phyloP scores from a whole-genome alignment of 768 basidiomycete species.

The Albatrellus ellisii region DNA sequence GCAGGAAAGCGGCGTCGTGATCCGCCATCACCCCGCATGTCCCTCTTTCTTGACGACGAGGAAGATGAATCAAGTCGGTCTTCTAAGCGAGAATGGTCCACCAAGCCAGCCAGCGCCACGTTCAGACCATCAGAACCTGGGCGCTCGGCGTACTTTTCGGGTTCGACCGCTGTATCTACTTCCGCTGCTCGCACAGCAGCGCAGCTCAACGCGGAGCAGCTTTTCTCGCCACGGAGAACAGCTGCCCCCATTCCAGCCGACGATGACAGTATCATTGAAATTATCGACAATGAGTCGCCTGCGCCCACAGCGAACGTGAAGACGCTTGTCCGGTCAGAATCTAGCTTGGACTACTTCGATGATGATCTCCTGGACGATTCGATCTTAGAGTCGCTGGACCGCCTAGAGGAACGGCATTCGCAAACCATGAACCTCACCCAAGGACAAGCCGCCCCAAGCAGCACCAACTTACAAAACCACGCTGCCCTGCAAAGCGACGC shows the following conservation, averaged over 20 bases:
- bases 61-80: too few relatives aligned
- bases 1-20: too few relatives aligned
- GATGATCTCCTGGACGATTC: not conserved
- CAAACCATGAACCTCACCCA: not conserved
- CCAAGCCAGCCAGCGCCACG: not conserved
- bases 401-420: not conserved
- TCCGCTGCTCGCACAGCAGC: not conserved
- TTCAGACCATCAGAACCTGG: not conserved
- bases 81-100: too few relatives aligned
- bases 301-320: not conserved
- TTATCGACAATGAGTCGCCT: not conserved
- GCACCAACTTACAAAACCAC: not conserved
- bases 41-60: not conserved
- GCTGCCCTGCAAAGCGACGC: not conserved
- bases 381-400: not conserved
- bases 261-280: too few relatives aligned
- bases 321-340: not conserved
- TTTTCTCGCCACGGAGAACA: constrained; percentile 1
- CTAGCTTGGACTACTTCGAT: not conserved
- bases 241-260: not conserved
- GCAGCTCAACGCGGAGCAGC: not conserved
- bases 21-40: not conserved
- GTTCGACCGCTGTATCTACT: not conserved
- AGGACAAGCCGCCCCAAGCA: not conserved
- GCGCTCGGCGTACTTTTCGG: not conserved